Conservation (phyloP, 208 protist species). For the Acanthamoeba royreba region DNA sequence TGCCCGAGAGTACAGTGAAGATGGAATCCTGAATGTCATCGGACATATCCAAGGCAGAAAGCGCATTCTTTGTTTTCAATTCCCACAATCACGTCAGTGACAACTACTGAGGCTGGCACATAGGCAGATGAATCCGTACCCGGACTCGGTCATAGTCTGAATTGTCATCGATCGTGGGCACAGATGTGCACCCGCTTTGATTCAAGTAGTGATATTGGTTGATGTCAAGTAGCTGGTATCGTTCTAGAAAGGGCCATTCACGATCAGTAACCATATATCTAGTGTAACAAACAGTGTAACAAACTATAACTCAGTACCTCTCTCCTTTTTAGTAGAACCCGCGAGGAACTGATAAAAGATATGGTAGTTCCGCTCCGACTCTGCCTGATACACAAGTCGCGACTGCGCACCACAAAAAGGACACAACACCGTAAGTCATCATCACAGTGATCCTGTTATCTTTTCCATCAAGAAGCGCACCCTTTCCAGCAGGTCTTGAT, state of each 20-base stretch:
- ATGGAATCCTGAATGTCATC: slow-evolving; percentile 75
- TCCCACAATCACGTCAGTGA: background rate
- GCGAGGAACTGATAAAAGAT: slow-evolving; percentile 85
- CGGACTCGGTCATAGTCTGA: slow-evolving; percentile 53
- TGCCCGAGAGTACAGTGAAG: slow-evolving; percentile 83
- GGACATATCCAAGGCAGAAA: background rate
- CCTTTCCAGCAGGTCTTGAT: background rate
- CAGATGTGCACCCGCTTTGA: slow-evolving; percentile 40
- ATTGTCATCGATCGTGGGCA: slow-evolving; percentile 38
- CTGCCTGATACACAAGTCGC: slow-evolving; percentile 77
- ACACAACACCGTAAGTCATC: background rate
- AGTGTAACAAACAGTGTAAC: background rate
- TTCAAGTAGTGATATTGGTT: slow-evolving; percentile 62
- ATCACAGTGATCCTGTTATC: background rate
- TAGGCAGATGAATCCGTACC: slow-evolving; percentile 3
- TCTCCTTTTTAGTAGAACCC: slow-evolving; percentile 44
- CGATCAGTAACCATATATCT: background rate
- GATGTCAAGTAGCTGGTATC: background rate
- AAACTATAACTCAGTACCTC: background rate
- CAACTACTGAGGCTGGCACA: background rate
- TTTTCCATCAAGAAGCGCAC: background rate
- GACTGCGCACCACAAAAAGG: slow-evolving; percentile 66
- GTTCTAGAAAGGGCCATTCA: background rate
- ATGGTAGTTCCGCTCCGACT: slow-evolving; percentile 82
- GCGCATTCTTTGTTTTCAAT: background rate